These are phyloP conservation scores for Hypoxylon sp. DNA, from an alignment of 2,329 filamentous ascomycete genomes.

Conservation along the genomic window DNA sequence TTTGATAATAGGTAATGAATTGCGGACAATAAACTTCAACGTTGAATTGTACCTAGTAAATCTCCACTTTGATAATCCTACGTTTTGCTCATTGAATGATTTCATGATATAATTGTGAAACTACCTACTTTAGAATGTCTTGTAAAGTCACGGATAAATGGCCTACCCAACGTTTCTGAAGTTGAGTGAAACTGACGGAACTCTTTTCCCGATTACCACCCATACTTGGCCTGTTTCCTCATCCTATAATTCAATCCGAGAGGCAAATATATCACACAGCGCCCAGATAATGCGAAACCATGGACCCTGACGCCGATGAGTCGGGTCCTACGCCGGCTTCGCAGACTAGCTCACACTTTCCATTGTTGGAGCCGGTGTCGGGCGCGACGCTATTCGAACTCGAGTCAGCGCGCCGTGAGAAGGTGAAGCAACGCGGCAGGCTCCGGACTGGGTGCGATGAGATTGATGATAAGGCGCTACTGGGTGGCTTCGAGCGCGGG, in stretches of 20 bases:
- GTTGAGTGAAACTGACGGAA: background rate
- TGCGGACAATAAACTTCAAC: background rate
- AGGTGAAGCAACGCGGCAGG: conserved; percentile 49
- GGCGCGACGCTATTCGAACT: conserved; percentile 58
- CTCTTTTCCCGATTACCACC: too few species aligned
- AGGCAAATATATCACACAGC: background rate
- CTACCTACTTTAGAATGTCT: background rate
- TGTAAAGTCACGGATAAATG: background rate
- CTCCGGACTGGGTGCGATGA: conserved; percentile 61
- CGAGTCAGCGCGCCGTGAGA: conserved; percentile 56
- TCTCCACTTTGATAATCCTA: conserved; percentile 28
- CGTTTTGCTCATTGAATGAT: background rate
- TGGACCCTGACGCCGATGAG: conserved; percentile 19
- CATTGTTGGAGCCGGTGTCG: conserved; percentile 59
- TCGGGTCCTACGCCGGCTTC: conserved; percentile 37
- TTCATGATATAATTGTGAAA: background rate
- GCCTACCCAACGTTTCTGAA: background rate
- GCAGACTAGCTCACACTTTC: conserved; percentile 63
- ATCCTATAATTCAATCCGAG: background rate
- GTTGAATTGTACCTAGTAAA: background rate
- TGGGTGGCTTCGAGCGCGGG: conserved; percentile 63
- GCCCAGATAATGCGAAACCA: conserved; percentile 9
- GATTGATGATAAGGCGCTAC: conserved; percentile 63
- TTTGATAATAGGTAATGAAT: background rate
- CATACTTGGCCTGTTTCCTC: background rate